These are phyloP conservation scores for Yarrowia sp. DNA, from an alignment of 805 yeast genomes.

Conservation along the genomic window DNA sequence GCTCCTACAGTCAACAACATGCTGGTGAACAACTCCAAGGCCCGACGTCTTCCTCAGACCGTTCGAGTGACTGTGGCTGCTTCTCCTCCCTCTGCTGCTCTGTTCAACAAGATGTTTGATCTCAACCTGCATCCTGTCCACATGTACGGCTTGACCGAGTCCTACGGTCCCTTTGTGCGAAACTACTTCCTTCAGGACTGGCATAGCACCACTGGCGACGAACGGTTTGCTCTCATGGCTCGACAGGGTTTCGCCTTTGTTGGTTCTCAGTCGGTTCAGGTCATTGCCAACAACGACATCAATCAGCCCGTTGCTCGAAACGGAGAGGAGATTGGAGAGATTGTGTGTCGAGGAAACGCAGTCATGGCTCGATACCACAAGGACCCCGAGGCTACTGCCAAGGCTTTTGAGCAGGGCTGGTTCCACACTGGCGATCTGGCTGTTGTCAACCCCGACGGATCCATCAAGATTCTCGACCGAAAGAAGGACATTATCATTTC, in stretches of 20 bases:
- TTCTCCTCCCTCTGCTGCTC: conserved; percentile 41
- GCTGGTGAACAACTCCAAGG: conserved; percentile 37
- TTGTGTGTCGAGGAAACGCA: conserved; percentile 38
- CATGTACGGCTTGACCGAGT: conserved; percentile 41
- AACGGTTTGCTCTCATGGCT: conserved; percentile 36
- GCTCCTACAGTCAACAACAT: conserved; percentile 43
- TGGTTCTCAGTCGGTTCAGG: conserved; percentile 36
- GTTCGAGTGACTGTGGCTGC: conserved; percentile 42
- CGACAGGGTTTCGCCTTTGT: conserved; percentile 40
- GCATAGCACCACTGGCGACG: conserved; percentile 35
- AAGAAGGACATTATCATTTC: conserved; percentile 42
- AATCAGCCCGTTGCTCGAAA: conserved; percentile 35
- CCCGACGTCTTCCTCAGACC: conserved; percentile 33
- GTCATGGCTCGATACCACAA: conserved; percentile 40
- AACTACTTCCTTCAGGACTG: conserved; percentile 38
- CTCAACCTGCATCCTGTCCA: conserved; percentile 40
- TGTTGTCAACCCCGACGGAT: conserved; percentile 40
- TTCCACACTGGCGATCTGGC: conserved; percentile 41
- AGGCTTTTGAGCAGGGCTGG: conserved; percentile 40
- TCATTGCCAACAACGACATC: conserved; percentile 31
- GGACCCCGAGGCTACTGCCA: conserved; percentile 38
- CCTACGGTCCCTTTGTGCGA: conserved; percentile 41
- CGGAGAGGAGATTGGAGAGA: conserved; percentile 40
- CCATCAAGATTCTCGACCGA: conserved; percentile 39
- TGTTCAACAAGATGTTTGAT: conserved; percentile 39